A percentile compares a stretch with the other conserved stretches of the same genome.
Conservation (phyloP, 1,284 basidiomycete genomes). For the Coniferiporia sulphurascens region DNA sequence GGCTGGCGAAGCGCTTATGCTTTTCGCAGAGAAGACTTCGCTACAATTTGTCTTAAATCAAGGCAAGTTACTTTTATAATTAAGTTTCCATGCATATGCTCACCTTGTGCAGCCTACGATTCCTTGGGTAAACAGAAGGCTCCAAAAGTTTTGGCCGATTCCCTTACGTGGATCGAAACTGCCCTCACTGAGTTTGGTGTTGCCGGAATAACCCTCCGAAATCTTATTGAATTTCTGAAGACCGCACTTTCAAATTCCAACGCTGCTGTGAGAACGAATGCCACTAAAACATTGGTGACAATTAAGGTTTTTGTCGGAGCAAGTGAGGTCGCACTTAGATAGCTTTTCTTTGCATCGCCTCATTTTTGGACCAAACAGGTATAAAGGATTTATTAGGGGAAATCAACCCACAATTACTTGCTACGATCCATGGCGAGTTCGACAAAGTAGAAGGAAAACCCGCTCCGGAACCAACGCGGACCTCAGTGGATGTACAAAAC, state of each 20-base stretch:
- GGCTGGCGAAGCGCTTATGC: conserved; percentile 81
- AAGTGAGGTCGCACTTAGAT: conserved; percentile 45
- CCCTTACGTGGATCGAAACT: conserved; percentile 85
- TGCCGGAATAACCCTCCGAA: conserved; percentile 77
- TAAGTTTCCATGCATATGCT: conserved; percentile 1
- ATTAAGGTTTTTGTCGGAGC: conserved; percentile 89
- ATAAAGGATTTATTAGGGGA: conserved; percentile 93
- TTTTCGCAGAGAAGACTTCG: conserved; percentile 90
- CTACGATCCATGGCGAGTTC: conserved; percentile 89
- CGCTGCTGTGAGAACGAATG: conserved; percentile 88
- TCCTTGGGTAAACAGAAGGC: conserved; percentile 92
- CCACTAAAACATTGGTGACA: conserved; percentile 92
- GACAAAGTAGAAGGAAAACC: conserved; percentile 85
- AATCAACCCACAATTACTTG: conserved; percentile 90
- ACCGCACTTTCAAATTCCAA: conserved; percentile 88
- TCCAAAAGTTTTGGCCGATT: conserved; percentile 94
- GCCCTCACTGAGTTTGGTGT: conserved; percentile 93
- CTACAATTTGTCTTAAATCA: conserved; percentile 93
- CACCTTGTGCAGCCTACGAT: conserved; percentile 68
- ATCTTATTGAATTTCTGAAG: conserved; percentile 90
- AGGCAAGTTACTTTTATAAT: conserved; percentile 45
- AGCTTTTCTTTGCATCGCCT: neutral
- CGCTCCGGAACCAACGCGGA: conserved; percentile 77
- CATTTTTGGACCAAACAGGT: conserved; percentile 39
- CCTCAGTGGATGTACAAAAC: conserved; percentile 67